A percentile compares a stretch with the other conserved stretches of the same genome.
These are phyloP conservation scores for Diatrype stigma DNA, from an alignment of 2,329 filamentous ascomycete species.

Conservation along the genomic window DNA sequence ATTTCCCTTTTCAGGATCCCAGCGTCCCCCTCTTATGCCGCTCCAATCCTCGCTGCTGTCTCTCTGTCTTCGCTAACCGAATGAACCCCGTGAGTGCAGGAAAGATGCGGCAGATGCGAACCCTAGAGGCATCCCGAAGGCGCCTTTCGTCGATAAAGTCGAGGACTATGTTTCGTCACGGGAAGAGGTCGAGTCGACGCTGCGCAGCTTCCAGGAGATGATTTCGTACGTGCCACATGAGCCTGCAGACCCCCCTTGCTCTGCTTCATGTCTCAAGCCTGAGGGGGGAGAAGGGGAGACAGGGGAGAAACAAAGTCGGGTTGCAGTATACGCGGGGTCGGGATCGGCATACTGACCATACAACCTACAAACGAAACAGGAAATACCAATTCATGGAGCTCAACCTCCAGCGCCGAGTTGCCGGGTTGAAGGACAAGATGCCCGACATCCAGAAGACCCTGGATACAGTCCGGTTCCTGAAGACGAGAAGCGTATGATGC, in stretches of 20 bases:
- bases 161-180: slow-evolving; percentile 81
- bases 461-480: slow-evolving; percentile 83
- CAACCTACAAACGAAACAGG: slow-evolving; percentile 40
- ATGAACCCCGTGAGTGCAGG: slow-evolving; percentile 19
- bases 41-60: no score
- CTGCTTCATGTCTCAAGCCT: no score
- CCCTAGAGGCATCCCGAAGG: slow-evolving; percentile 76
- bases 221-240: slow-evolving; percentile 63
- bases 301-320: background rate
- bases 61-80: slow-evolving; percentile 7
- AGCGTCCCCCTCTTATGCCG: no score
- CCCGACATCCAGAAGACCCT: slow-evolving; percentile 96
- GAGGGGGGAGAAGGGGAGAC: background rate
- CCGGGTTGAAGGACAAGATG: slow-evolving; percentile 86
- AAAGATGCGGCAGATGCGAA: slow-evolving; percentile 61
- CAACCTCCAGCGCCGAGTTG: slow-evolving; percentile 79
- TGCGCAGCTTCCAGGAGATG: slow-evolving; percentile 88
- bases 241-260: background rate
- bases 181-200: slow-evolving; percentile 73
- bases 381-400: slow-evolving; percentile 99
- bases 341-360: no score
- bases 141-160: slow-evolving; percentile 82
- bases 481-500: slow-evolving; percentile 61
- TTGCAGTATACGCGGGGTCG: slow-evolving; percentile 4
- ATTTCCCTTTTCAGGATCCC: no score